phyloP scores from a whole-genome alignment of 192 early-diverging fungal species.

The Phlyctochytrium bullatum region DNA sequence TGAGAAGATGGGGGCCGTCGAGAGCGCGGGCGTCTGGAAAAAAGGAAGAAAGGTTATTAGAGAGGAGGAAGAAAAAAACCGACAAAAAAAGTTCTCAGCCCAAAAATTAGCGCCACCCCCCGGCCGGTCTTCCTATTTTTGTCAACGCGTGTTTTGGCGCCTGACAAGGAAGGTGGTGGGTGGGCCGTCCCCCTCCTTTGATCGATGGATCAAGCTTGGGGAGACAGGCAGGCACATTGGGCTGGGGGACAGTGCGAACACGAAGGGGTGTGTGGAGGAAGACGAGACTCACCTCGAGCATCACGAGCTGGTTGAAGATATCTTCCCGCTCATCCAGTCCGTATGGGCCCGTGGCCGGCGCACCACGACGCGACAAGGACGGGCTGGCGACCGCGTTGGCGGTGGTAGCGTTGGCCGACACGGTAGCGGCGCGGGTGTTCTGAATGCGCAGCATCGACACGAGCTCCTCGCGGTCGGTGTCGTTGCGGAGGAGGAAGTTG shows the following conservation, averaged over 20 bases:
- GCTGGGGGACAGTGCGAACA: too few relatives aligned
- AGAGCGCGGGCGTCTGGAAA: neutral
- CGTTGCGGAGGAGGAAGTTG: neutral
- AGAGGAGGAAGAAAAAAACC: neutral
- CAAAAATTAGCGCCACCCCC: too few relatives aligned
- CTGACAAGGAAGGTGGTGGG: too few relatives aligned
- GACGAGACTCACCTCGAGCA: neutral
- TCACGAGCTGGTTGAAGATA: neutral
- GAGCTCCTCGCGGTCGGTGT: neutral
- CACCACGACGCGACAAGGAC: neutral
- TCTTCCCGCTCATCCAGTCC: neutral
- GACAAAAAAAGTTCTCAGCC: too few relatives aligned
- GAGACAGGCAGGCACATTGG: too few relatives aligned
- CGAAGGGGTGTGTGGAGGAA: too few relatives aligned
- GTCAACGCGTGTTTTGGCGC: too few relatives aligned
- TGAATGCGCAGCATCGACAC: neutral
- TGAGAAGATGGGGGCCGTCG: neutral
- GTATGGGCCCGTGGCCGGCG: neutral
- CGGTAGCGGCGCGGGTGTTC: neutral
- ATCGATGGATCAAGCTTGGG: too few relatives aligned
- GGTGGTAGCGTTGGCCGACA: neutral
- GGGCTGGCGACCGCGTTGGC: too few relatives aligned
- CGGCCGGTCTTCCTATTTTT: too few relatives aligned
- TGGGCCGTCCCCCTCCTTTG: too few relatives aligned
- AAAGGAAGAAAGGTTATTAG: neutral